Base-by-base conservation (phyloP, 805 yeast genomes). In the Peterozyma xylosa region DNA sequence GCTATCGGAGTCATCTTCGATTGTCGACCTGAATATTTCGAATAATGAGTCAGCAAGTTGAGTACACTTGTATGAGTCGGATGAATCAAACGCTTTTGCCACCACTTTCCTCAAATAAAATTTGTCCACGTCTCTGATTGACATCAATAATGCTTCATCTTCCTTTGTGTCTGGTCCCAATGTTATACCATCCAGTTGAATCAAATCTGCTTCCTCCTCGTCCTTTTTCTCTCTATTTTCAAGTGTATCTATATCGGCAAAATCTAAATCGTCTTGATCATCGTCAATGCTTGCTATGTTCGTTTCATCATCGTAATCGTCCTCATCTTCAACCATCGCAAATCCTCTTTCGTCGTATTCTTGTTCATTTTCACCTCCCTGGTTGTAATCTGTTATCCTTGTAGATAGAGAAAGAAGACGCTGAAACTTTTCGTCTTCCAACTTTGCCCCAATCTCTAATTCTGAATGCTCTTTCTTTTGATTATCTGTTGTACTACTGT, bases 41-140 rank as follows among this genome's bases (percentile, higher is more conserved):
- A 70, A 57, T 1, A 82, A 62, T 11, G 63, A 56, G 1, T 59
- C 52, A 6, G 81, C 58, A 5, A 68, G 52, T 27, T 67, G 68
- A 0, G 60, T 44, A 39, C 56, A 57, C 37, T 51, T 56, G 42
- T 55, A 55, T 56, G 67, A 48, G 71, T 78, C 77, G 21, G 54
- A 51, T 39, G 57, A 63, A 7, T 43, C 51, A 35, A 56, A 55
- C 4, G 53, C 51, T 2, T 60, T 42, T 0, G 76, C 57, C 1
- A 86, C 49, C 41, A 70, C 67, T 45, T 77, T 66, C 41, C 76
- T 76, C 2, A 86, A 59, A 74, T 79, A 86, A 45, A 64, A 71
- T 6, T 56, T 60, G 43, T 69, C 66, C 5, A 63, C 48, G 1
- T 50, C 39, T 30, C 47, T 47, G 7, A 57, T 48, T 14, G 49